Percentiles rank a stretch among this genome's conserved stretches.
Conservation (phyloP, 345 rosid genomes). For the Gossypium anomalum region DNA sequence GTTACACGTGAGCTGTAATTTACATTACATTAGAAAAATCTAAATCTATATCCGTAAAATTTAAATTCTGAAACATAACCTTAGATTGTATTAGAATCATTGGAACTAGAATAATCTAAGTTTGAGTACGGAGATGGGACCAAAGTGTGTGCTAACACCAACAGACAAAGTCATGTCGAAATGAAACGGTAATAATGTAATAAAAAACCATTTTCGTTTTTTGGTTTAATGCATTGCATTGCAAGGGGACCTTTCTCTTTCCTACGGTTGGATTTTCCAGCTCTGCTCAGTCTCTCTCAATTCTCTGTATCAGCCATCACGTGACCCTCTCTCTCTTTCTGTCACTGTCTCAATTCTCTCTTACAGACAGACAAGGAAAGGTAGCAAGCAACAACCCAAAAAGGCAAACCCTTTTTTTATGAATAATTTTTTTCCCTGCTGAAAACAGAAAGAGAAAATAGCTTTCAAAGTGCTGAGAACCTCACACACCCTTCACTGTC, state of each 20-base stretch:
- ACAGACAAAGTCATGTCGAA: not conserved
- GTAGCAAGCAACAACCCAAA: not conserved
- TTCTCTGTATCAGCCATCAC: slow-evolving; percentile 8
- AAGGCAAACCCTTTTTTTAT: slow-evolving; percentile 12
- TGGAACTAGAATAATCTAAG: not conserved
- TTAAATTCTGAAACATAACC: too few species aligned
- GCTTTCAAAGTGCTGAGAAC: not conserved
- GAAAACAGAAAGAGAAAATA: slow-evolving; percentile 20
- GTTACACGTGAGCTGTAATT: too few species aligned
- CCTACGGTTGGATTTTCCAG: not conserved
- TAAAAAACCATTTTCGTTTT: not conserved
- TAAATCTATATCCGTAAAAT: too few species aligned
- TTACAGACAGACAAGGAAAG: not conserved
- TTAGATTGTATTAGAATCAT: not conserved
- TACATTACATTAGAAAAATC: too few species aligned
- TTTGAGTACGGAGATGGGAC: not conserved
- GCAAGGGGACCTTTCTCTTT: not conserved
- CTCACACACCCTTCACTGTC: not conserved
- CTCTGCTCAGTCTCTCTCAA: slow-evolving; percentile 7
- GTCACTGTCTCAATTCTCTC: not conserved
- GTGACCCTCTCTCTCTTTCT: not conserved
- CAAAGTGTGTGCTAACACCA: not conserved
- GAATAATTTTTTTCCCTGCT: not conserved
- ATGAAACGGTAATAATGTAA: not conserved
- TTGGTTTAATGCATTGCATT: not conserved